Base-by-base conservation (phyloP, 805 yeast genomes). In the Yarrowia sp. region DNA sequence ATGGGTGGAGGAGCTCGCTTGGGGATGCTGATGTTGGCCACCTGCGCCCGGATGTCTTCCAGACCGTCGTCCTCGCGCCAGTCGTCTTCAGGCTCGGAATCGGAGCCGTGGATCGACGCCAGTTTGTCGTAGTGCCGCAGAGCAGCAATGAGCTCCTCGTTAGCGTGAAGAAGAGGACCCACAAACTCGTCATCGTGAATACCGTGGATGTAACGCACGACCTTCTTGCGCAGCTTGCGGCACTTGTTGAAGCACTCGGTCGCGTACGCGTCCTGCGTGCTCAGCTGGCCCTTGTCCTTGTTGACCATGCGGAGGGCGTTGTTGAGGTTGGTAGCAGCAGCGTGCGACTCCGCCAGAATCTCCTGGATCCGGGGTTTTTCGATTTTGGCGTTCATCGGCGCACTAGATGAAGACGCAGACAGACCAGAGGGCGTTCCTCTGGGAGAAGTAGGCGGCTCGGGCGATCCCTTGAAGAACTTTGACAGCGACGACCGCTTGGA, bases 141-240 rank as follows among this genome's bases (percentile, higher is more conserved):
- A 0, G 91, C 86, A 4, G 77, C 76, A 6, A 94, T 96, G 64
- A 94, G 80, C 71, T 90, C 92, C 68, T 94, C 99, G 71, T 94
- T 94, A 46, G 97, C 96, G 67, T 84, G 86, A 63, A 94, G 83
- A 65, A 94, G 79, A 44, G 90, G 81, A n/a, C 97, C 98, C 65
- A 94, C 74, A 65, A 84, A 87, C 69, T 90, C 96, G 65, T 92
- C 97, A 63, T 84, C 85, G 42, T 89, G 87, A 39, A 91, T 90
- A 58, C 83, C 78, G 74, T 94, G 98, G 66, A 94, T 79, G 71
- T 91, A 91, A 65, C 90, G 77, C 66, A 94, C 77, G 14, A 94
- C 84, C 68, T 84, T 85, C 64, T 96, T 80, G 71, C 99, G 83
- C 59, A 88, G 81, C 7, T 81, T 76, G 64, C 93, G 81, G 68